Evolutionary conservation across 768 basidiomycete species (phyloP).

Genomic region (Floccularia luteovirens): DNA sequence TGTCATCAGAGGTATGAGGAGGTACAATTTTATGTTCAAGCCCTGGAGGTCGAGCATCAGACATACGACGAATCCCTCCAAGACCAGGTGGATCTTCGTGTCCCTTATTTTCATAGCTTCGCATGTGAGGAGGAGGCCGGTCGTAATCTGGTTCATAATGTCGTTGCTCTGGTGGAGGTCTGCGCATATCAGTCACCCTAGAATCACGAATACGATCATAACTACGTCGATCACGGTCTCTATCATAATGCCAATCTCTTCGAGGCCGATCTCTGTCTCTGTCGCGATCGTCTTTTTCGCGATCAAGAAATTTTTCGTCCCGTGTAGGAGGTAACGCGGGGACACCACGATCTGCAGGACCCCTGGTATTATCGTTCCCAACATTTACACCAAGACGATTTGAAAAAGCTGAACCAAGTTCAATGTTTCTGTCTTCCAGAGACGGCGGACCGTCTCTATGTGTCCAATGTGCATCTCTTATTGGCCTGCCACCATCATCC

Average conservation of each 20-base stretch:
- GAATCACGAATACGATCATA: background rate
- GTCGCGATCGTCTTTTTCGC: slow-evolving; percentile 2
- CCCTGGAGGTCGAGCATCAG: background rate
- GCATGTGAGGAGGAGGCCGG: background rate
- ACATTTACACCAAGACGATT: background rate
- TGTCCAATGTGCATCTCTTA: background rate
- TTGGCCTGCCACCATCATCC: background rate
- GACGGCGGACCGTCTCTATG: slow-evolving; percentile 1
- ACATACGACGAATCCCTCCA: background rate
- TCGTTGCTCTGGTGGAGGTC: background rate
- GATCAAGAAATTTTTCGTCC: background rate
- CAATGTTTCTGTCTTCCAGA: background rate
- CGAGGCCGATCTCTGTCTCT: slow-evolving; percentile 1
- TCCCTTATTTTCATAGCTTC: background rate
- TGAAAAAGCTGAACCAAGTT: background rate
- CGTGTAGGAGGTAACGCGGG: background rate
- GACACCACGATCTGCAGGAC: background rate
- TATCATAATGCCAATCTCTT: background rate
- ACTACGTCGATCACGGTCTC: background rate
- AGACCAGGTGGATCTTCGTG: background rate
- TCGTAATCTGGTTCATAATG: slow-evolving; percentile 1
- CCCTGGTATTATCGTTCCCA: background rate
- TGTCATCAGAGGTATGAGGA: slow-evolving; percentile 1
- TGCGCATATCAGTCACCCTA: background rate
- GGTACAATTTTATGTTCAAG: background rate